phyloP scores from a whole-genome alignment of 768 basidiomycete species.

The Asterophora parasitica region DNA sequence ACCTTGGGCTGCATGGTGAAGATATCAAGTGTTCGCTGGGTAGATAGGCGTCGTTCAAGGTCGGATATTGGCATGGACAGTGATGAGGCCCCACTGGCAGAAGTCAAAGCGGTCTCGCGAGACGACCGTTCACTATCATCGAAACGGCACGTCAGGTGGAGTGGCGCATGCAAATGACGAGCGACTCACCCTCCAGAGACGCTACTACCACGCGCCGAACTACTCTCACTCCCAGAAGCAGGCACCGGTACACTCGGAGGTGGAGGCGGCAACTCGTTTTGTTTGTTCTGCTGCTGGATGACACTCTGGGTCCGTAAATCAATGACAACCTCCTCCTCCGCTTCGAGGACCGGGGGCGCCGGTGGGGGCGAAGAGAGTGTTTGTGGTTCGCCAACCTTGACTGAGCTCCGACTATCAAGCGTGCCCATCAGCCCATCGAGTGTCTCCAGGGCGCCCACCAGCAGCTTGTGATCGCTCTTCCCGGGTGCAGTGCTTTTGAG shows the following conservation, averaged over 20 bases:
- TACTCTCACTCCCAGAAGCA: slow-evolving; percentile 39
- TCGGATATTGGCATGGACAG: slow-evolving; percentile 61
- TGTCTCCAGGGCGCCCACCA: slow-evolving; percentile 76
- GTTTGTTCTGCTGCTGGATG: slow-evolving; percentile 20
- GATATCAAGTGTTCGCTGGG: slow-evolving; percentile 80
- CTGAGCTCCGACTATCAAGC: slow-evolving; percentile 53
- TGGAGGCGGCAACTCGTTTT: slow-evolving; percentile 13
- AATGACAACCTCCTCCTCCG: slow-evolving; percentile 54
- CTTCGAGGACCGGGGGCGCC: slow-evolving; percentile 24
- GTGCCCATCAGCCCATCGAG: slow-evolving; percentile 68
- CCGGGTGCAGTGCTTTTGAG: slow-evolving; percentile 85
- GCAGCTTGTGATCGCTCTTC: slow-evolving; percentile 77
- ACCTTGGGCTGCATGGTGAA: slow-evolving; percentile 96
- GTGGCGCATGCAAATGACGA: neutral
- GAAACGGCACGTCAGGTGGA: slow-evolving; percentile 7
- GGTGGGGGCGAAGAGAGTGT: slow-evolving; percentile 15
- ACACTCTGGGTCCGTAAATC: slow-evolving; percentile 43
- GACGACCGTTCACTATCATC: slow-evolving; percentile 51
- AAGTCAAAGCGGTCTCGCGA: slow-evolving; percentile 52
- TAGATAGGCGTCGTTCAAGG: slow-evolving; percentile 75
- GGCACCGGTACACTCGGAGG: slow-evolving; percentile 22
- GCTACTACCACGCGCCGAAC: slow-evolving; percentile 49
- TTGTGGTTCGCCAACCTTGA: slow-evolving; percentile 41
- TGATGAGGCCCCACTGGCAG: slow-evolving; percentile 47
- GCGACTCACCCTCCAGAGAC: slow-evolving; percentile 51